Percentiles rank a stretch among this genome's conserved stretches.
Evolutionary conservation across 192 early-diverging fungal species (phyloP).

Genomic region (Podila verticillata): DNA sequence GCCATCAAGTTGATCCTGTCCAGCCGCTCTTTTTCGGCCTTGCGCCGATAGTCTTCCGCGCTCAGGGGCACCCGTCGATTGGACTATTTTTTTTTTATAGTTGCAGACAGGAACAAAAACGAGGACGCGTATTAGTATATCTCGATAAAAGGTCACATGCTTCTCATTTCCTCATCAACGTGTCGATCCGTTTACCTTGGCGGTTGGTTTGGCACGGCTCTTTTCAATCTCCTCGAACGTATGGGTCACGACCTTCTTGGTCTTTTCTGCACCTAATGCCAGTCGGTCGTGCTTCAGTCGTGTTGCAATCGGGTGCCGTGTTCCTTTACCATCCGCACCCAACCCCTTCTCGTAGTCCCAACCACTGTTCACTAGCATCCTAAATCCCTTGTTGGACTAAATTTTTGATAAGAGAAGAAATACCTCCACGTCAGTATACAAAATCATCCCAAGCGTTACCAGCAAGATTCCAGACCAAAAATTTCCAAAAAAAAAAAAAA

Average conservation of each 20-base stretch:
- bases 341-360: slow-evolving; percentile 63
- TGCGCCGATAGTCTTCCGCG: slow-evolving; percentile 29
- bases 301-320: slow-evolving; percentile 54
- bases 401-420: background rate
- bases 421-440: background rate
- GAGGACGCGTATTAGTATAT: background rate
- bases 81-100: slow-evolving; percentile 21
- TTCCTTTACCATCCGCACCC: slow-evolving; percentile 54
- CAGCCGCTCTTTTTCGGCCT: slow-evolving; percentile 45
- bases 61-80: slow-evolving; percentile 28
- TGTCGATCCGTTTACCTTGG: slow-evolving; percentile 19
- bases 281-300: slow-evolving; percentile 57
- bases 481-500: no score
- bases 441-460: background rate
- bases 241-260: slow-evolving; percentile 29
- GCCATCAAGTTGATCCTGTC: slow-evolving; percentile 37
- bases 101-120: background rate
- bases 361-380: slow-evolving; percentile 58
- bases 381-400: slow-evolving; percentile 54
- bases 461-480: background rate
- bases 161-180: no score
- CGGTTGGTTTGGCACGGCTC: slow-evolving; percentile 23
- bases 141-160: background rate
- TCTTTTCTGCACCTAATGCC: slow-evolving; percentile 46
- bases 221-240: slow-evolving; percentile 33